Evolutionary conservation across 176 grass and related monocot genomes (phyloP), one percentile per base, ranked within the genome.

Genomic region (Puccinellia tenuiflora): DNA sequence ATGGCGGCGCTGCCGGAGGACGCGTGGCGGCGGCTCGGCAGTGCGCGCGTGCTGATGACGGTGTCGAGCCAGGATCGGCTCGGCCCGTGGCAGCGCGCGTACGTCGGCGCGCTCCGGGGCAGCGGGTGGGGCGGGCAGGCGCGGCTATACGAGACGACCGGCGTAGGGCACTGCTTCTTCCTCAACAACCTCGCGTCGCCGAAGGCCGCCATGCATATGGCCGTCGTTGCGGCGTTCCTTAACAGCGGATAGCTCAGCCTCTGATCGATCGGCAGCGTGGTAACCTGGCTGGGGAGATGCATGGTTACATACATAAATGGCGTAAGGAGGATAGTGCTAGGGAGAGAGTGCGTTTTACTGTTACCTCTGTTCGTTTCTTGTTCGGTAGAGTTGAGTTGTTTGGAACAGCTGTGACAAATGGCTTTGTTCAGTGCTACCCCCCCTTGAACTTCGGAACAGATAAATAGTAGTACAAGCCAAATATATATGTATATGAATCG

Each of bases 151-250:
- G 68, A 77, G 5, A 90, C 91, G 5, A 43, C 83, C 62, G 94
- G 90, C 13, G 84, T 85, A 40, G 68, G 66, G 0, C 88, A 97
- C 73, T 90, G 88, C 70, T 97, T 89, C 85, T 93, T 89, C 78
- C 89, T 93, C 85, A 80, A 77, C 48, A 75, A 90, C 48, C 72
- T 73, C 52, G 11, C 14, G 12, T 88, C 86, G 35, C 81, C 83
- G 20, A 93, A 89, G 81, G 88, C 89, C 28, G 28, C 73, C 71
- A 82, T 68, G 88, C 79, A 92, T 40, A 86, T 96, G 93, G 85
- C 79, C 79, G 80, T 83, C 31, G 64, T 92, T 16, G 83, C 53
- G 1, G 86, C 61, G 1, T 92, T 89, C 57, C 20, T 92, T 14
- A 83, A 71, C 55, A 14, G 34, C 34, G 15, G 20, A 47, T 79